These are phyloP conservation scores for Dryas alaskensis DNA, from an alignment of 306 rosid genomes.

Conservation along the genomic window DNA sequence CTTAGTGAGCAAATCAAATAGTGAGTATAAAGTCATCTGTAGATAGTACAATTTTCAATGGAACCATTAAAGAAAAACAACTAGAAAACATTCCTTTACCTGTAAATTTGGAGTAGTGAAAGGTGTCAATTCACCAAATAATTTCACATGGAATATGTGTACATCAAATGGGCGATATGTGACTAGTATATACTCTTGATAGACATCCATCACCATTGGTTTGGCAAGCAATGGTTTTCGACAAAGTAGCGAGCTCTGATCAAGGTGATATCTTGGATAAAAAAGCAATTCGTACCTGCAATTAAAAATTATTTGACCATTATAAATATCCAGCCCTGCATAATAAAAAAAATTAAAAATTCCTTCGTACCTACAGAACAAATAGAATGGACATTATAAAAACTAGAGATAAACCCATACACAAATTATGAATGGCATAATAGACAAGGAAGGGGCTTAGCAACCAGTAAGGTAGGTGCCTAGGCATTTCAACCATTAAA, in stretches of 20 bases:
- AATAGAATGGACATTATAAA: neutral
- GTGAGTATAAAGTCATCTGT: constrained; percentile 8
- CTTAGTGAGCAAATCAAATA: constrained; percentile 9
- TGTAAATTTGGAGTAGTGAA: constrained; percentile 73
- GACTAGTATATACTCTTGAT: constrained; percentile 81
- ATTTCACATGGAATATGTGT: constrained; percentile 74
- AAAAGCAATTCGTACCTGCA: constrained; percentile 90
- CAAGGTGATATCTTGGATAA: constrained; percentile 97
- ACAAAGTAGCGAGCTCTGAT: constrained; percentile 89
- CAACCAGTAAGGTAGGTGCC: neutral
- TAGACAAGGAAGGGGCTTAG: neutral
- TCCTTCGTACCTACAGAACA: neutral
- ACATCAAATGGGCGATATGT: constrained; percentile 95
- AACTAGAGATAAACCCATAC: neutral
- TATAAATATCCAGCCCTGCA: constrained; percentile 16
- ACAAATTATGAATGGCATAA: neutral
- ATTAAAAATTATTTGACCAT: constrained; percentile 28
- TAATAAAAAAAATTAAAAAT: constrained; percentile 25
- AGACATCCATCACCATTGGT: constrained; percentile 97
- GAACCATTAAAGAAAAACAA: constrained; percentile 18
- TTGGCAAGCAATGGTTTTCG: constrained; percentile 81
- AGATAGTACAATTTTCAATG: constrained; percentile 19
- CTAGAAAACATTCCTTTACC: constrained; percentile 53
- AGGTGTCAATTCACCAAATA: constrained; percentile 82
- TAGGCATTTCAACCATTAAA: neutral